These are phyloP conservation scores for Picea mariana DNA, from an alignment of 83 land plant genomes.

Conservation along the genomic window DNA sequence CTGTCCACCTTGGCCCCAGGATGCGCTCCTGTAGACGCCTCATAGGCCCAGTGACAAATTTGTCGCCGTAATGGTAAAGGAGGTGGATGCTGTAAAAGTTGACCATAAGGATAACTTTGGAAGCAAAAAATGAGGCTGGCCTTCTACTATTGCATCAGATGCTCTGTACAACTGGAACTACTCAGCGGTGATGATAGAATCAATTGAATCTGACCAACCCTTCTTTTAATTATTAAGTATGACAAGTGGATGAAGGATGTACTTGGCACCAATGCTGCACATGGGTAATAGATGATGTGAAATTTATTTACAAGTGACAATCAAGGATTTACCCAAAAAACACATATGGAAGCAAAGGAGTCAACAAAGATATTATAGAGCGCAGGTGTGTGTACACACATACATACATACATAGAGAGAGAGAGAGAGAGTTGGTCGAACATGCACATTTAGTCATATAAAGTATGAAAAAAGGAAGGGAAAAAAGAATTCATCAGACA, in stretches of 20 bases:
- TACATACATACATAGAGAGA: no score
- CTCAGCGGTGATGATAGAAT: neutral
- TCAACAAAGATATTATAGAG: neutral
- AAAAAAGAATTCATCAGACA: neutral
- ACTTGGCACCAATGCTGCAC: neutral
- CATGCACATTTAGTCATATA: neutral
- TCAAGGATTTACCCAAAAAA: neutral
- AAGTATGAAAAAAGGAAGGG: neutral
- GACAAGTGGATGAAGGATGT: neutral
- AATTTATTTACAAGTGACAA: neutral
- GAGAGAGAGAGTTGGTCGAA: neutral
- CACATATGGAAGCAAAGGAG: neutral
- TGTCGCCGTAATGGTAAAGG: slow-evolving; percentile 16
- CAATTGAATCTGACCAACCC: neutral
- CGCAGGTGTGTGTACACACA: neutral
- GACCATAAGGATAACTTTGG: slow-evolving; percentile 41
- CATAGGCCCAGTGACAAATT: slow-evolving; percentile 56
- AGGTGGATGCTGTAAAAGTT: slow-evolving; percentile 38
- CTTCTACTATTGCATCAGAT: neutral
- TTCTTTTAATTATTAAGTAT: slow-evolving; percentile 11
- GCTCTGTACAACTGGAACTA: slow-evolving; percentile 4
- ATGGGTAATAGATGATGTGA: neutral
- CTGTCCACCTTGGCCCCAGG: slow-evolving; percentile 58
- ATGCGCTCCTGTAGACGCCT: slow-evolving; percentile 83
- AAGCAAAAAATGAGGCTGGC: slow-evolving; percentile 7